Conservation (phyloP, 1,284 basidiomycete genomes). For the Caloboletus inedulis region DNA sequence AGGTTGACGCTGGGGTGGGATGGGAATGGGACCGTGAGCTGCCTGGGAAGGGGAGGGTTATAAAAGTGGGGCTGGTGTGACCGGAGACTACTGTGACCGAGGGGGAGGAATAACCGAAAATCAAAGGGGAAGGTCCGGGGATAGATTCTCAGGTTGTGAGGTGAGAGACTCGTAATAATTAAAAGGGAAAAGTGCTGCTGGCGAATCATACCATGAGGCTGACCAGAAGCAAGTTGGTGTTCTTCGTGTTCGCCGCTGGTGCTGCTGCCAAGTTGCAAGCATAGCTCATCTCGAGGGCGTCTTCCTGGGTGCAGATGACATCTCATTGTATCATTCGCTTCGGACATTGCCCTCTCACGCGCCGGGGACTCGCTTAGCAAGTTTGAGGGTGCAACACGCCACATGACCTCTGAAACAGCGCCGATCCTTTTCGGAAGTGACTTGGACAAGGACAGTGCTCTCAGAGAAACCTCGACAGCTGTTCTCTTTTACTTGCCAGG, state of each 20-base stretch:
- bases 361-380: too few relatives aligned
- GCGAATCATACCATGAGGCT: conserved; percentile 28
- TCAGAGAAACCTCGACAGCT: too few relatives aligned
- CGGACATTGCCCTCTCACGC: too few relatives aligned
- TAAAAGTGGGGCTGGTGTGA: conserved; percentile 14
- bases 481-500: too few relatives aligned
- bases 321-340: too few relatives aligned
- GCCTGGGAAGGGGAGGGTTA: conserved; percentile 6
- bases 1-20: too few relatives aligned
- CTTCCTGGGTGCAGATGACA: not conserved
- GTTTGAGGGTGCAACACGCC: too few relatives aligned
- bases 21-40: not conserved
- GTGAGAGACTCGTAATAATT: not conserved
- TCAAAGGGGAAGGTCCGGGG: not conserved
- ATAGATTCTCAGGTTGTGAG: conserved; percentile 1
- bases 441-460: too few relatives aligned
- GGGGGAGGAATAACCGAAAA: conserved; percentile 5
- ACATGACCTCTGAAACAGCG: too few relatives aligned
- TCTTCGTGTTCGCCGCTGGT: conserved; percentile 13
- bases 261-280: not conserved
- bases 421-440: too few relatives aligned
- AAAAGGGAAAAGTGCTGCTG: not conserved
- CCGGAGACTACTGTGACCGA: conserved; percentile 12
- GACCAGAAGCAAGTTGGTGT: not conserved
- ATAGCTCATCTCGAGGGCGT: not conserved